Conservation (phyloP, 1,284 basidiomycete genomes). For the Retiboletus flavoniger region DNA sequence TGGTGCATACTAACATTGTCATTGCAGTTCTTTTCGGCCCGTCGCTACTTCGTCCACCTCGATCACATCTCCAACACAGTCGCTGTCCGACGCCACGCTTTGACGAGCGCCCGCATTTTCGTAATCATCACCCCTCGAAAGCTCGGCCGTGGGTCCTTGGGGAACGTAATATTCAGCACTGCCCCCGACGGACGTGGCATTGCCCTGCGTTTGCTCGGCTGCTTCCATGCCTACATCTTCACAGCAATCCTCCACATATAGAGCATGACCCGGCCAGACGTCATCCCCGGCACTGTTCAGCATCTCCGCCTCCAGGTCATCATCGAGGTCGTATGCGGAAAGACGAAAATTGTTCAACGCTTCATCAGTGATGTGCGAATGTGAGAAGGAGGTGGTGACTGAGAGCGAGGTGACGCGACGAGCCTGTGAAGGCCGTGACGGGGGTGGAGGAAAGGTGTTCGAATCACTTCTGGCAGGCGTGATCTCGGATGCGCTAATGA, state of each 20-base stretch:
- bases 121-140: slow-evolving; percentile 14
- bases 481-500: neutral
- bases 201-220: neutral
- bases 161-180: slow-evolving; percentile 6
- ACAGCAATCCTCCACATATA: slow-evolving; percentile 14
- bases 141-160: neutral
- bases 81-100: neutral
- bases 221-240: neutral
- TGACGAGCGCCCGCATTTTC: slow-evolving; percentile 9
- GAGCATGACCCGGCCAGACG: slow-evolving; percentile 6
- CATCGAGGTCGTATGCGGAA: slow-evolving; percentile 31
- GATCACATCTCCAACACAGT: neutral
- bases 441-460: neutral
- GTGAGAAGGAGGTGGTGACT: slow-evolving; percentile 25
- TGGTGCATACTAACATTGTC: neutral
- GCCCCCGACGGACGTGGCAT: slow-evolving; percentile 9
- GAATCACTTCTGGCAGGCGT: neutral
- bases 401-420: slow-evolving; percentile 29
- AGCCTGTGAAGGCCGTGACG: slow-evolving; percentile 14
- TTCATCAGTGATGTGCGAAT: slow-evolving; percentile 30
- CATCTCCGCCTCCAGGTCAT: slow-evolving; percentile 30
- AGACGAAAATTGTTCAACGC: slow-evolving; percentile 24
- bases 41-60: slow-evolving; percentile 2
- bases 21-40: neutral
- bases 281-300: slow-evolving; percentile 25